Conservation (phyloP, 805 yeast genomes). For the Kodamaea leandrae region DNA sequence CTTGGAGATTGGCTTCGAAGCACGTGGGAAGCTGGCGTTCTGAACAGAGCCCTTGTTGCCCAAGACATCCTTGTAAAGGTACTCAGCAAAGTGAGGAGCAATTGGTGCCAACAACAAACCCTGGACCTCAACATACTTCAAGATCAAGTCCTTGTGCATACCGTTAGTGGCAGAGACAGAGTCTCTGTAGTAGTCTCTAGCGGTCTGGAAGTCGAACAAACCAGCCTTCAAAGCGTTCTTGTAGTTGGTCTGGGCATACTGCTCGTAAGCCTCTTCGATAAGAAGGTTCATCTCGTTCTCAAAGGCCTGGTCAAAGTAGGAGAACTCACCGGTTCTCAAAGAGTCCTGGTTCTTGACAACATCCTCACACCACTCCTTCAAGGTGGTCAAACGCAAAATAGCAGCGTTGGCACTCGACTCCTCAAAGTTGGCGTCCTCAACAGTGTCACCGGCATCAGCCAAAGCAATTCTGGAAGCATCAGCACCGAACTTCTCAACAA, state of each 20-base stretch:
- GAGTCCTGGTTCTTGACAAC: conserved; percentile 43
- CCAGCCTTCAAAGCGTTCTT: conserved; percentile 89
- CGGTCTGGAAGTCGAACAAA: conserved; percentile 88
- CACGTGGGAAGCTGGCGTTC: conserved; percentile 75
- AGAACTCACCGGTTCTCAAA: conserved; percentile 45
- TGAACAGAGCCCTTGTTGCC: conserved; percentile 67
- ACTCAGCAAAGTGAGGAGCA: conserved; percentile 95
- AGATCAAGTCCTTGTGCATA: conserved; percentile 82
- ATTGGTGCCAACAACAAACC: conserved; percentile 82
- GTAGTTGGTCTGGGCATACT: conserved; percentile 71
- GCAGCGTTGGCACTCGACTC: conserved; percentile 97
- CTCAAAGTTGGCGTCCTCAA: conserved; percentile 97
- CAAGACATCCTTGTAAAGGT: conserved; percentile 79
- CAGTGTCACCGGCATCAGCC: conserved; percentile 97
- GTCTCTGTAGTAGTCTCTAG: conserved; percentile 96
- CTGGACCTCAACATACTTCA: conserved; percentile 83
- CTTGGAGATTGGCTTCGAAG: conserved; percentile 61
- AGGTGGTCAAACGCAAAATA: conserved; percentile 83
- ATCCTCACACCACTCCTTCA: conserved; percentile 96
- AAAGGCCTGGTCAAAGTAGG: conserved; percentile 83
- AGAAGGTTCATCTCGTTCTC: conserved; percentile 89
- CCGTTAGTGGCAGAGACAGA: conserved; percentile 49
- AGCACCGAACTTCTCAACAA: conserved; percentile 88
- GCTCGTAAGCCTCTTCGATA: conserved; percentile 68
- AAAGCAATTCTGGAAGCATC: conserved; percentile 96